These are phyloP conservation scores for Trichosporon ovoides DNA, from an alignment of 1,284 basidiomycete species.

Conservation along the genomic window DNA sequence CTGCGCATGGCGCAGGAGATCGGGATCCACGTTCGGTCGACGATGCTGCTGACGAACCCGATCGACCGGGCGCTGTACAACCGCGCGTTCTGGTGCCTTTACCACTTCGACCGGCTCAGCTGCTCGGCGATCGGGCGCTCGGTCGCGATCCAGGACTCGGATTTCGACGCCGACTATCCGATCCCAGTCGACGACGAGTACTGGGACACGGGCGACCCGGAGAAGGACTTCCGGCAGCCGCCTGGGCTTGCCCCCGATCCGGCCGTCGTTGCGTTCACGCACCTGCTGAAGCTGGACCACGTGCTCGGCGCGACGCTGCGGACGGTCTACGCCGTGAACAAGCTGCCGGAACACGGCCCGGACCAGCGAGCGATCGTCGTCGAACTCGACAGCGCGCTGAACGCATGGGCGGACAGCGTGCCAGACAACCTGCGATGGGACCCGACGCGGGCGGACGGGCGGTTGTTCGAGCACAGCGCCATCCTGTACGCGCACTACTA, in stretches of 20 bases:
- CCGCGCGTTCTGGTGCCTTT: constrained; percentile 67
- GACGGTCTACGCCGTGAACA: constrained; percentile 69
- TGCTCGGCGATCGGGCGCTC: constrained; percentile 71
- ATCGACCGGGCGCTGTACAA: constrained; percentile 65
- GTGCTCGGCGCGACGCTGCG: constrained; percentile 65
- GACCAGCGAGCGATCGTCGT: constrained; percentile 67
- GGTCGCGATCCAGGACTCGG: constrained; percentile 76
- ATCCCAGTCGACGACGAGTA: constrained; percentile 81
- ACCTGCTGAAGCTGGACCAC: constrained; percentile 63
- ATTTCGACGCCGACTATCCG: constrained; percentile 72
- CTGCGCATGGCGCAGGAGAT: constrained; percentile 57
- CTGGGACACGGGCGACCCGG: constrained; percentile 56
- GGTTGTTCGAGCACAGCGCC: constrained; percentile 66
- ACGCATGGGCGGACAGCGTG: constrained; percentile 67
- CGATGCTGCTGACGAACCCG: constrained; percentile 34
- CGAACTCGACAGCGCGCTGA: constrained; percentile 64
- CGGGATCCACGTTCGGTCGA: constrained; percentile 45
- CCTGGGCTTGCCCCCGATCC: constrained; percentile 42
- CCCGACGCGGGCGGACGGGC: constrained; percentile 57
- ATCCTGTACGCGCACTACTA: constrained; percentile 64
- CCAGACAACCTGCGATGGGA: constrained; percentile 72
- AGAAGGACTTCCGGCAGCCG: constrained; percentile 58
- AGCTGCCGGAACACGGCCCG: constrained; percentile 54
- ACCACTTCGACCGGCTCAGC: constrained; percentile 53
- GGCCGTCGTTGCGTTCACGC: constrained; percentile 60